Conservation (phyloP, 495 filamentous ascomycete genomes). For the Tuber borchii region DNA sequence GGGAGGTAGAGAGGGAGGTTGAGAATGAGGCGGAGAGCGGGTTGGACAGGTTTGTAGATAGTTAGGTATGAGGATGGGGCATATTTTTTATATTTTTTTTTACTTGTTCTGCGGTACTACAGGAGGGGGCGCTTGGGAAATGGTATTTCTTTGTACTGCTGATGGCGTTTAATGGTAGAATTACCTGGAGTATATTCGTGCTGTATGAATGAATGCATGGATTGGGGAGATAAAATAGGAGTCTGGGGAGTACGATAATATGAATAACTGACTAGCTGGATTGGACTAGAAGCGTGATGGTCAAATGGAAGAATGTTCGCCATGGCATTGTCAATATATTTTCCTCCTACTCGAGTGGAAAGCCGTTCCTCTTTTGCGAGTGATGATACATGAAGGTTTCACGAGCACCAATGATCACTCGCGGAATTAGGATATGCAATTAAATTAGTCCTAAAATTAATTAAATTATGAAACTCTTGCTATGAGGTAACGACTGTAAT, state of each 20-base stretch:
- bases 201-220: background rate
- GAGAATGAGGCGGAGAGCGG: constrained; percentile 9
- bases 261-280: background rate
- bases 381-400: background rate
- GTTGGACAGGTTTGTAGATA: constrained; percentile 38
- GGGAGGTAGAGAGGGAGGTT: constrained; percentile 17
- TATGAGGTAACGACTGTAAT: background rate
- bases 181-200: background rate
- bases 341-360: background rate
- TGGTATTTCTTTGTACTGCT: background rate
- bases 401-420: background rate
- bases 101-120: background rate
- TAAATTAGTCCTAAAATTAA: background rate
- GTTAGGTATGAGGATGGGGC: constrained; percentile 7
- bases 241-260: background rate
- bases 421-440: background rate
- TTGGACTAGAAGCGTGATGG: background rate
- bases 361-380: background rate
- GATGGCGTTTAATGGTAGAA: constrained; percentile 9
- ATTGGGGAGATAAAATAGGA: background rate
- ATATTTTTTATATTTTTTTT: background rate
- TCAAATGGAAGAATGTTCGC: background rate
- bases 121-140: constrained; percentile 13
- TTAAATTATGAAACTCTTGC: background rate
- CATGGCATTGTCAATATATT: background rate